Conservation (phyloP, 495 filamentous ascomycete genomes). For the Acidomyces sp. region DNA sequence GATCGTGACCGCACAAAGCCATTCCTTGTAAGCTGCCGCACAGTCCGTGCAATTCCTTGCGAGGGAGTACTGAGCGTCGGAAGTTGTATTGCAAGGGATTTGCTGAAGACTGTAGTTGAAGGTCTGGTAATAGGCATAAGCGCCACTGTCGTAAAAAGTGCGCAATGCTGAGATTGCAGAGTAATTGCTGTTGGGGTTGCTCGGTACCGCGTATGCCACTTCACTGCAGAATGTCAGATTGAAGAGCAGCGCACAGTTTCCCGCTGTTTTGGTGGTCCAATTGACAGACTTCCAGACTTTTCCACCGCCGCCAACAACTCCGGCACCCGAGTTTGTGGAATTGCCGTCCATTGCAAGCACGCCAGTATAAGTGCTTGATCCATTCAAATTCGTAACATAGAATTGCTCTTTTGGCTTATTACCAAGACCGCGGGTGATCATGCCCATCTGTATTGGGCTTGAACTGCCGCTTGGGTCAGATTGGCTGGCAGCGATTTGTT, state of each 20-base stretch:
- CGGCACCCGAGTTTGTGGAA: slow-evolving; percentile 36
- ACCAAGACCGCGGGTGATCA: slow-evolving; percentile 50
- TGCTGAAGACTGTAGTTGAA: slow-evolving; percentile 74
- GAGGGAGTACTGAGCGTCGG: slow-evolving; percentile 64
- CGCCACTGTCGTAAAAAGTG: slow-evolving; percentile 36
- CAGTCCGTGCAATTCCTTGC: slow-evolving; percentile 64
- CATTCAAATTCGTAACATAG: slow-evolving; percentile 60
- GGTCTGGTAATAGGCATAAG: slow-evolving; percentile 34
- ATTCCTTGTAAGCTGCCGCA: slow-evolving; percentile 67
- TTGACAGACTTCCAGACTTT: slow-evolving; percentile 51
- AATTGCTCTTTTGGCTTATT: slow-evolving; percentile 72
- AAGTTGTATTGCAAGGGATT: slow-evolving; percentile 65
- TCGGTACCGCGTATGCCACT: slow-evolving; percentile 80
- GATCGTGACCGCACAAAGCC: slow-evolving; percentile 88
- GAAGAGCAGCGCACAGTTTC: slow-evolving; percentile 73
- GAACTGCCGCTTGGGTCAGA: slow-evolving; percentile 25
- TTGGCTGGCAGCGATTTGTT: slow-evolving; percentile 47
- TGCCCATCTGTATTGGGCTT: slow-evolving; percentile 42
- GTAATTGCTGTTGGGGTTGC: slow-evolving; percentile 42
- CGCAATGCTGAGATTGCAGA: slow-evolving; percentile 7
- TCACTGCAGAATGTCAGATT: slow-evolving; percentile 74
- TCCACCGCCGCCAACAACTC: slow-evolving; percentile 52
- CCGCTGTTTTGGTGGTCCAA: slow-evolving; percentile 61
- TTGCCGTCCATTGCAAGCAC: slow-evolving; percentile 54
- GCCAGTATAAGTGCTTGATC: slow-evolving; percentile 53